Evolutionary conservation across 1,284 basidiomycete species (phyloP).

Genomic region (Marasmius tenuissimus): DNA sequence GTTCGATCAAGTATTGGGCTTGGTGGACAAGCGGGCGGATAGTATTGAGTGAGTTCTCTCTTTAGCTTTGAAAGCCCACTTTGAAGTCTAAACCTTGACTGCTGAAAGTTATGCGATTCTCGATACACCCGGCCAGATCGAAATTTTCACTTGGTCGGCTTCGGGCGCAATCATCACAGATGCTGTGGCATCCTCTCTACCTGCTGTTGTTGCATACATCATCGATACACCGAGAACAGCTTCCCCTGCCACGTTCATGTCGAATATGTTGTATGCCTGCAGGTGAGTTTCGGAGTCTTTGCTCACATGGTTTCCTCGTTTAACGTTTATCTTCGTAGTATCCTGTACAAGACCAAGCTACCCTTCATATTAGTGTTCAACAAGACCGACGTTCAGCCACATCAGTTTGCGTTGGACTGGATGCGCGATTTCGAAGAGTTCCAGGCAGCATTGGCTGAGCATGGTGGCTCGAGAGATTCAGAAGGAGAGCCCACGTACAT

Average conservation of each 20-base stretch:
- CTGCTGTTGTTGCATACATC: conserved; percentile 94
- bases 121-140: conserved; percentile 99
- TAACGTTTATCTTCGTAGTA: conserved; percentile 47
- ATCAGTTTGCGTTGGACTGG: conserved; percentile 95
- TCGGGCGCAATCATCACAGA: conserved; percentile 99
- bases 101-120: conserved; percentile 83
- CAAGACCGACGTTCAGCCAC: conserved; percentile 91
- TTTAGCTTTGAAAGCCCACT: neutral
- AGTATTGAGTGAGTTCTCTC: conserved; percentile 75
- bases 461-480: conserved; percentile 66
- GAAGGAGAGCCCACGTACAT: conserved; percentile 96
- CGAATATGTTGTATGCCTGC: conserved; percentile 99
- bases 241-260: conserved; percentile 98
- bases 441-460: conserved; percentile 69
- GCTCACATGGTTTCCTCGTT: neutral
- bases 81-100: neutral
- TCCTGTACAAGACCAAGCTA: conserved; percentile 97
- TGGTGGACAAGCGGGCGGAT: conserved; percentile 90
- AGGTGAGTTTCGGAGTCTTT: conserved; percentile 53
- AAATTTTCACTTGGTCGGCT: conserved; percentile 99
- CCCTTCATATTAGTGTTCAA: conserved; percentile 99
- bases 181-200: conserved; percentile 91
- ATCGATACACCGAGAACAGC: conserved; percentile 97
- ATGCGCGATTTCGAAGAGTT: conserved; percentile 97
- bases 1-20: conserved; percentile 94